These are phyloP conservation scores for Camellia oleifera DNA, from an alignment of 179 eudicot genomes.

Conservation along the genomic window DNA sequence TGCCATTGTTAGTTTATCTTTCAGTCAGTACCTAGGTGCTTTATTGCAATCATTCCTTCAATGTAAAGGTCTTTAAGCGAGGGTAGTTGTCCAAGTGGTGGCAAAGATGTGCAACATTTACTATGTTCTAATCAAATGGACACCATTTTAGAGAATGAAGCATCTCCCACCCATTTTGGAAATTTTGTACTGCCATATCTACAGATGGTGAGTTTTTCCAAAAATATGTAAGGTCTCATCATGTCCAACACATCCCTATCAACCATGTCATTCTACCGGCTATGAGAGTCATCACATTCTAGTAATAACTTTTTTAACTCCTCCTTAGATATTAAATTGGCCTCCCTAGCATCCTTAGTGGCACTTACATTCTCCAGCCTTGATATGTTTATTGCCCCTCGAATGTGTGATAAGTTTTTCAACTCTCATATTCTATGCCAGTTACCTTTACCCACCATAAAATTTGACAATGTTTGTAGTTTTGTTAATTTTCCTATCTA, in stretches of 20 bases:
- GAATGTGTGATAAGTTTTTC: constrained; percentile 8
- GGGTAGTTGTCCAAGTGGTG: background rate
- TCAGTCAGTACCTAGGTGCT: too few species aligned
- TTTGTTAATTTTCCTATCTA: too few species aligned
- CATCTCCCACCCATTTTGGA: constrained; percentile 24
- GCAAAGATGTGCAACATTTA: background rate
- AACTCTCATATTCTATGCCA: constrained; percentile 15
- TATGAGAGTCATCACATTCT: constrained; percentile 11
- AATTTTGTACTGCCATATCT: constrained; percentile 16
- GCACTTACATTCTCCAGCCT: constrained; percentile 12
- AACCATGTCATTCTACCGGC: background rate
- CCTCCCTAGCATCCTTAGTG: constrained; percentile 17
- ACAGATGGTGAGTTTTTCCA: background rate
- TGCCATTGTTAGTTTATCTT: too few species aligned
- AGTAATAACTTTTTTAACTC: constrained; percentile 2
- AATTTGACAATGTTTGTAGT: background rate
- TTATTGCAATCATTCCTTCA: too few species aligned
- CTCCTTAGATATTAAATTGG: constrained; percentile 16
- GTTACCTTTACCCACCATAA: constrained; percentile 6
- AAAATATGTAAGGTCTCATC: constrained; percentile 12
- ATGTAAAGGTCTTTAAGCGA: too few species aligned
- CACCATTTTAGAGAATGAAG: background rate
- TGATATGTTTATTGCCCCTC: constrained; percentile 9
- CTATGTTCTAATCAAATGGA: background rate
- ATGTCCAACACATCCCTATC: constrained; percentile 17